These are phyloP conservation scores for Epichloe glyceriae DNA, from an alignment of 2,329 filamentous ascomycete species.

Conservation along the genomic window DNA sequence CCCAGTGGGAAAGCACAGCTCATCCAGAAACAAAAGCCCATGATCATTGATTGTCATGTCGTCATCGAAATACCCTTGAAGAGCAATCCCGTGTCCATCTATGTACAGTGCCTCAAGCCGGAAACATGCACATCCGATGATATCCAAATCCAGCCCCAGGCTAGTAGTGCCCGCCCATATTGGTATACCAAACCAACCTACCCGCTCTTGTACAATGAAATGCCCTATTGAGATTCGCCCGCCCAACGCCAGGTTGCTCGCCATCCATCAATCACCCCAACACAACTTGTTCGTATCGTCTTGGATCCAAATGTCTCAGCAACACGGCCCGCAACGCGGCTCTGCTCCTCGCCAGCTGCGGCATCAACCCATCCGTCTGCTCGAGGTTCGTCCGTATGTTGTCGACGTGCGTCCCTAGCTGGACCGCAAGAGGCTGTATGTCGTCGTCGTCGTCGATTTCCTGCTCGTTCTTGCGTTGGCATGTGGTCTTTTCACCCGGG, in stretches of 20 bases:
- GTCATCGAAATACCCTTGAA: no score
- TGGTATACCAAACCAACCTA: not conserved
- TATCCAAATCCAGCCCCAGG: no score
- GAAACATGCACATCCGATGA: no score
- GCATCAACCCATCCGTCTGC: slow-evolving; percentile 39
- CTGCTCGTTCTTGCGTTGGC: not conserved
- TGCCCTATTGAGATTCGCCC: no score
- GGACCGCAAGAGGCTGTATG: slow-evolving; percentile 30
- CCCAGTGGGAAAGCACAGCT: no score
- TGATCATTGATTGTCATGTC: no score
- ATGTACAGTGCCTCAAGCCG: no score
- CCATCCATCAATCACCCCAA: slow-evolving; percentile 19
- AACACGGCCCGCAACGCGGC: slow-evolving; percentile 38
- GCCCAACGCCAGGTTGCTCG: no score
- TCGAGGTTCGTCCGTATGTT: slow-evolving; percentile 40
- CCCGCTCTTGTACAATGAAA: no score
- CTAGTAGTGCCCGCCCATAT: not conserved
- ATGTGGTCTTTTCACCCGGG: no score
- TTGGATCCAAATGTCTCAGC: slow-evolving; percentile 29
- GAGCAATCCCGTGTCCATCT: no score
- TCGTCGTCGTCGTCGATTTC: slow-evolving; percentile 23
- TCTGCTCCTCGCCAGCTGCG: slow-evolving; percentile 33
- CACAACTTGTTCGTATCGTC: slow-evolving; percentile 35
- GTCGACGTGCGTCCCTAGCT: slow-evolving; percentile 42
- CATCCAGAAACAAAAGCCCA: no score